Evolutionary conservation across 2,329 filamentous ascomycete species (phyloP), one percentile per base, ranked within the genome.

Genomic region (Albifimbria verrucaria): DNA sequence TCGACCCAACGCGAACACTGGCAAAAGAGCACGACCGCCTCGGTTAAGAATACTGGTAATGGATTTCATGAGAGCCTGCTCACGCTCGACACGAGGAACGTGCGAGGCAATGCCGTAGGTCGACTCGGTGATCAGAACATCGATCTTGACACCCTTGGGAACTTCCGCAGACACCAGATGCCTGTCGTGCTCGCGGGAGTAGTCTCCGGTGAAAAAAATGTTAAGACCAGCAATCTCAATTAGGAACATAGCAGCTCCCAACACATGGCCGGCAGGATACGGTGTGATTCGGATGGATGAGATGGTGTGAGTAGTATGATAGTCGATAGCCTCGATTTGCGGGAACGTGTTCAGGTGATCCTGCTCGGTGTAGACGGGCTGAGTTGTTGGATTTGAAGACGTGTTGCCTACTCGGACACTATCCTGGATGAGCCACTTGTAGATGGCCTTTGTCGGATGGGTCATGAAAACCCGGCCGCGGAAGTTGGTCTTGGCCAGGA

Each of bases 361-460:
- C 62, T 93, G 88, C 72, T 99, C 94, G 1, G 91, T 97, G 69
- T 97, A 99, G 45, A 97, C 85, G 66, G 90, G 79, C 78, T 94
- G 81, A 64, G 89, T 79, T 0, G 77, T 79, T 51, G 78, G 75
- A 59, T 83, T 82, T 10, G 82, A 84, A 2, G 83, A 85, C 4
- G 82, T 86, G 65, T 86, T 89, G 68, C 88, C 88, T 25, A 99
- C 92, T 54, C 94, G 87, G 44, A 99, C 90, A 60, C 92, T 96
- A 72, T 99, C 94, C 71, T 96, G 92, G 57, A 97, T 97, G 49
- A 97, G 85, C 93, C 94, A 97, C 75, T 97, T 97, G 82, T 99
- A 99, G 69, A 99, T 99, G 63, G 94, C 94, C 72, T 99, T 97
- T 46, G 94, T 99, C 2, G 94, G 92, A 77, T 99, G 94, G 49